Conservation (phyloP, 441 rosid species). For the Pelargonium fulgidum region DNA sequence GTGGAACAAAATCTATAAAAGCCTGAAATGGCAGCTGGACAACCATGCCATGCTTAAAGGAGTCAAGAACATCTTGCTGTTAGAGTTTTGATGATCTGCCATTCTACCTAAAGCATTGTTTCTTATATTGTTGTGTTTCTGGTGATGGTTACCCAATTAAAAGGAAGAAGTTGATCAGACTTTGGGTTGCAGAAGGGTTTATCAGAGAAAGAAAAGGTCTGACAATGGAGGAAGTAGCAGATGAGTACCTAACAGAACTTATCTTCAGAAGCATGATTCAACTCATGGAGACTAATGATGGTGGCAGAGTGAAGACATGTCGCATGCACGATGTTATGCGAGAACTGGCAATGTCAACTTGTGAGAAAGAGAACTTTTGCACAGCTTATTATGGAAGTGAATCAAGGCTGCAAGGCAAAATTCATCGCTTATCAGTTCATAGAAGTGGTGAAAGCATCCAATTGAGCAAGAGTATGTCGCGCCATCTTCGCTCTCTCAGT, state of each 20-base stretch:
- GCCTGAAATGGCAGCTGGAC: constrained; percentile 6
- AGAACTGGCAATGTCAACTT: constrained; percentile 5
- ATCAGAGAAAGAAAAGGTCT: neutral
- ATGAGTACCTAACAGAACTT: constrained; percentile 6
- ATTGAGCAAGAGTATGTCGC: constrained; percentile 11
- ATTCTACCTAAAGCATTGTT: constrained; percentile 6
- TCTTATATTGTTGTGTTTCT: neutral
- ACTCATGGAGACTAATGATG: constrained; percentile 6
- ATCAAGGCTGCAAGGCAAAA: constrained; percentile 4
- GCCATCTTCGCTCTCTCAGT: constrained; percentile 24
- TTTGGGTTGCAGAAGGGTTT: constrained; percentile 8
- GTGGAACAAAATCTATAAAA: neutral
- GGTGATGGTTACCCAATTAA: constrained; percentile 2
- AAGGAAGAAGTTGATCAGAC: neutral
- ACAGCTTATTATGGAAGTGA: neutral
- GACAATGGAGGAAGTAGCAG: constrained; percentile 6
- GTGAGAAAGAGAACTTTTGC: neutral
- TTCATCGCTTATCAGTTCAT: neutral
- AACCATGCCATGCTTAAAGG: constrained; percentile 1
- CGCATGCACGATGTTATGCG: constrained; percentile 6
- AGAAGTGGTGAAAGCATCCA: neutral
- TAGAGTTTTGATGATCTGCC: constrained; percentile 6
- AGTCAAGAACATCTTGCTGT: constrained; percentile 1
- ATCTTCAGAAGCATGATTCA: constrained; percentile 5
- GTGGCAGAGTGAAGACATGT: constrained; percentile 3